Evolutionary conservation across 192 early-diverging fungal species (phyloP).

Genomic region (Coemansia sp.): DNA sequence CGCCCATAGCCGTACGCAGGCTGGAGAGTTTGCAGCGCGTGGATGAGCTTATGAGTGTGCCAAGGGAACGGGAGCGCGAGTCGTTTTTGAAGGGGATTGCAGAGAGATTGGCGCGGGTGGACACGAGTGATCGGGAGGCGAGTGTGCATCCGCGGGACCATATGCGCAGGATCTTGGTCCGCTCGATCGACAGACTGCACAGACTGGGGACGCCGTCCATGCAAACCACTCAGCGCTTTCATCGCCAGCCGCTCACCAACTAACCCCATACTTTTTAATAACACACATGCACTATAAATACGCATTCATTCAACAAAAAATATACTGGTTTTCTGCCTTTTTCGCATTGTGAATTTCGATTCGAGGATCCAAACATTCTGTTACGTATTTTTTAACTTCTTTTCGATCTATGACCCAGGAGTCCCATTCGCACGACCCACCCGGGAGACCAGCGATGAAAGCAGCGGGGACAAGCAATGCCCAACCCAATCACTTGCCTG

Average conservation of each 20-base stretch:
- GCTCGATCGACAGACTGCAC: conserved; percentile 27
- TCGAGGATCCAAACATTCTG: no score
- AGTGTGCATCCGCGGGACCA: conserved; percentile 34
- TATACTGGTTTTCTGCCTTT: no score
- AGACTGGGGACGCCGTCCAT: conserved; percentile 10
- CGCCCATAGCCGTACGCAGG: conserved; percentile 16
- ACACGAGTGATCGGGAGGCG: background rate
- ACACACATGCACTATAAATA: background rate
- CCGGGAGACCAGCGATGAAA: no score
- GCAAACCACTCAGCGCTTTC: conserved; percentile 15
- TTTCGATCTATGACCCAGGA: no score
- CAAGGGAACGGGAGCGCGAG: conserved; percentile 10
- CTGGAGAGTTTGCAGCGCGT: conserved; percentile 28
- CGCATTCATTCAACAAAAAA: no score
- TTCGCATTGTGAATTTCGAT: no score
- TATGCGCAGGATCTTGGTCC: conserved; percentile 26
- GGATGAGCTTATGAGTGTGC: background rate
- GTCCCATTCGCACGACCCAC: no score
- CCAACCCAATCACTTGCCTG: no score
- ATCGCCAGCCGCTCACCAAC: background rate
- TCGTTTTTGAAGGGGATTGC: conserved; percentile 30
- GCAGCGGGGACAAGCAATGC: no score
- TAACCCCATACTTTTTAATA: background rate
- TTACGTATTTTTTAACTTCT: no score
- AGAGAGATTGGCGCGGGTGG: conserved; percentile 11